phyloP scores from a whole-genome alignment of 2,329 filamentous ascomycete genomes.

The Nigrospora oryzae region DNA sequence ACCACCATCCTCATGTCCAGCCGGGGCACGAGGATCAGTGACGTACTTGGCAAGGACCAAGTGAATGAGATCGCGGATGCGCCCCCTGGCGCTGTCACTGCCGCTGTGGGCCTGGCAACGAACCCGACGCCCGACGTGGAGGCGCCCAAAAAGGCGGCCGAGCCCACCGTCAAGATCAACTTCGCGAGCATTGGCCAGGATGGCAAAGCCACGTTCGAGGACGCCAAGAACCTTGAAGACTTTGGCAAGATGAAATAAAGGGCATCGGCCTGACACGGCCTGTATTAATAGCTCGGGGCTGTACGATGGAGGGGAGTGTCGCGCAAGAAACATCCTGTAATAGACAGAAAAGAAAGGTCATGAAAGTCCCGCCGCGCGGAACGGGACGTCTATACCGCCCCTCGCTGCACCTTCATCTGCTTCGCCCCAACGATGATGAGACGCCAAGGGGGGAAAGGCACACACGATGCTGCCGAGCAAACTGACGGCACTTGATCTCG shows the following conservation, averaged over 20 bases:
- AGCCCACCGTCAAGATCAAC: constrained; percentile 37
- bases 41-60: constrained; percentile 68
- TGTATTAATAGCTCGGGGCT: neutral
- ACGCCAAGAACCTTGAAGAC: constrained; percentile 48
- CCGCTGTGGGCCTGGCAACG: constrained; percentile 42
- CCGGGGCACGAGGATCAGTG: constrained; percentile 68
- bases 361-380: too few relatives aligned
- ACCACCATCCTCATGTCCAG: constrained; percentile 82
- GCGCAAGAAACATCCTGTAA: too few relatives aligned
- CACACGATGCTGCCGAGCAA: too few relatives aligned
- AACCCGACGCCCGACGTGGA: constrained; percentile 24
- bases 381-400: too few relatives aligned
- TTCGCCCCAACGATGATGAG: too few relatives aligned
- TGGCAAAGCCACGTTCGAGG: constrained; percentile 60
- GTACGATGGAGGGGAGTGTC: too few relatives aligned
- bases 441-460: too few relatives aligned
- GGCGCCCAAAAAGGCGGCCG: constrained; percentile 19
- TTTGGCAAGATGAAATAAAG: constrained; percentile 24
- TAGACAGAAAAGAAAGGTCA: too few relatives aligned
- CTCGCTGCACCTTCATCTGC: too few relatives aligned
- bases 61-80: constrained; percentile 85
- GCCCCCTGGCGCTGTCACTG: constrained; percentile 61
- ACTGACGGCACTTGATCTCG: too few relatives aligned
- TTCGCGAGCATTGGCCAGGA: constrained; percentile 49
- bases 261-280: neutral